phyloP scores from a whole-genome alignment of 2,329 filamentous ascomycete species.

The Teratosphaeria zuluensis region DNA sequence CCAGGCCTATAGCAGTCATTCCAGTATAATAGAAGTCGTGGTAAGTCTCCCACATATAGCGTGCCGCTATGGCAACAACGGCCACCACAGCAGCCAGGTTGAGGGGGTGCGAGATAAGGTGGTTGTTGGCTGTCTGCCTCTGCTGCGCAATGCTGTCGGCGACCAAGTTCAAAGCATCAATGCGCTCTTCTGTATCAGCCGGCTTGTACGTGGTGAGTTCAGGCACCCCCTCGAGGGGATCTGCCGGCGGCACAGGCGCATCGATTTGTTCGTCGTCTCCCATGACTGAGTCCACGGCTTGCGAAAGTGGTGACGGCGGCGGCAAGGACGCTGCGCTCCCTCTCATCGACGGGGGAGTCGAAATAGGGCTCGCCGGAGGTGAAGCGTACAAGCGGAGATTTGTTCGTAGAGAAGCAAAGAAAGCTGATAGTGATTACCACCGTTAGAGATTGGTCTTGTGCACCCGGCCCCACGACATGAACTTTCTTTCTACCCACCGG shows the following conservation, averaged over 20 bases:
- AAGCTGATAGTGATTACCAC: slow-evolving; percentile 45
- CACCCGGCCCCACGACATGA: not conserved
- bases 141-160: slow-evolving; percentile 78
- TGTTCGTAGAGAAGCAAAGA: slow-evolving; percentile 71
- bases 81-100: slow-evolving; percentile 33
- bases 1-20: slow-evolving; percentile 50
- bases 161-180: slow-evolving; percentile 60
- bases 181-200: slow-evolving; percentile 47
- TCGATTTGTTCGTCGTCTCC: slow-evolving; percentile 22
- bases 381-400: slow-evolving; percentile 59
- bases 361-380: slow-evolving; percentile 51
- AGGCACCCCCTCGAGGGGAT: slow-evolving; percentile 47
- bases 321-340: slow-evolving; percentile 41
- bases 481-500: slow-evolving; percentile 19
- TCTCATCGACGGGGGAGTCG: slow-evolving; percentile 52
- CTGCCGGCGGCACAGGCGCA: slow-evolving; percentile 7
- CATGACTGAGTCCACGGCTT: slow-evolving; percentile 20
- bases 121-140: slow-evolving; percentile 55
- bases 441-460: slow-evolving; percentile 2
- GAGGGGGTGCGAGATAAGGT: slow-evolving; percentile 53
- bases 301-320: slow-evolving; percentile 35
- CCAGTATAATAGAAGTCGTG: slow-evolving; percentile 46
- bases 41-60: slow-evolving; percentile 31
- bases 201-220: slow-evolving; percentile 52
- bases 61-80: slow-evolving; percentile 30